Conservation (phyloP, 2,329 filamentous ascomycete genomes). For the Xylariaceae sp. region DNA sequence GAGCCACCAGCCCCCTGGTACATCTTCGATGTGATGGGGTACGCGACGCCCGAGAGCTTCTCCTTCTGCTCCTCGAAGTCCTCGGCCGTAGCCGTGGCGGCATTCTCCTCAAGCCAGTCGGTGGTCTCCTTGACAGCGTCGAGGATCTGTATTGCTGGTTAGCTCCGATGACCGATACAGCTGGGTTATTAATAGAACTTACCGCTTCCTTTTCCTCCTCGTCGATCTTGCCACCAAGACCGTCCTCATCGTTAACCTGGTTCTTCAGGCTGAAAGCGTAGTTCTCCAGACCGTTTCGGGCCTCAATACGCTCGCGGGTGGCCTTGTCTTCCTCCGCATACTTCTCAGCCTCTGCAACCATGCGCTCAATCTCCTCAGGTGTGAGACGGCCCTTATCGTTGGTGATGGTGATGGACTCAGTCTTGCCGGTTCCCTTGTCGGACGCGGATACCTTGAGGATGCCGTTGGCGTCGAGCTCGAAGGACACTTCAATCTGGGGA, state of each 20-base stretch:
- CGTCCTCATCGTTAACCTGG: conserved; percentile 95
- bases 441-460: conserved; percentile 94
- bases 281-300: conserved; percentile 96
- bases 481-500: conserved; percentile 96
- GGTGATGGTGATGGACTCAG: conserved; percentile 96
- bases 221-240: conserved; percentile 96
- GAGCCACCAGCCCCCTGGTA: conserved; percentile 66
- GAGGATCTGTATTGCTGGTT: conserved; percentile 56
- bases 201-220: conserved; percentile 97
- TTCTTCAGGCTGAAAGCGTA: conserved; percentile 99
- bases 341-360: conserved; percentile 97
- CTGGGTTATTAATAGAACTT: conserved; percentile 38
- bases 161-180: conserved; percentile 26
- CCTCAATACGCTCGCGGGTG: conserved; percentile 92
- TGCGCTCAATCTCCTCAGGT: conserved; percentile 96
- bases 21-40: conserved; percentile 98
- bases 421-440: conserved; percentile 98
- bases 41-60: conserved; percentile 94
- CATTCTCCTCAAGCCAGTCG: conserved; percentile 97
- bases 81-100: conserved; percentile 75
- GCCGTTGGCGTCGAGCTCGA: conserved; percentile 97
- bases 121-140: conserved; percentile 95
- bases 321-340: conserved; percentile 99
- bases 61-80: conserved; percentile 99
- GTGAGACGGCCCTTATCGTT: conserved; percentile 99